Base-by-base conservation (phyloP, 768 basidiomycete species). In the Agrocybe chaxingu region DNA sequence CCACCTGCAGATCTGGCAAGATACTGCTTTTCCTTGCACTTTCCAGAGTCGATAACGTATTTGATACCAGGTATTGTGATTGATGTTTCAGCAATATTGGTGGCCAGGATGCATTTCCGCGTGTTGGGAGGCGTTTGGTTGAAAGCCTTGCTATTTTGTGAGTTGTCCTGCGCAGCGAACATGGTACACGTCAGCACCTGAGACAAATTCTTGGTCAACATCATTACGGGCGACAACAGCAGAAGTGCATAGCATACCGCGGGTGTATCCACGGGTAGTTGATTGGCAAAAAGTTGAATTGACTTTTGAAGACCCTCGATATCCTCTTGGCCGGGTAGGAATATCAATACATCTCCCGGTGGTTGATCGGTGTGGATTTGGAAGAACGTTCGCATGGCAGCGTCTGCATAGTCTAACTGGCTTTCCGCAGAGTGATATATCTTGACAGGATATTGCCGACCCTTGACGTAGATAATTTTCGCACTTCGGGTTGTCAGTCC, bases 81-180 rank as follows among this genome's bases (percentile, higher is more conserved):
- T 9, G 89, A 92, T 0, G 97, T 98, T 68, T 99, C 97, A 8
- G 97, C 97, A 51, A 99, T 95, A 67, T 98, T 99, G 12, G 97
- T 99, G 1, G 97, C 88, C 35, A 99, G 75, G 55, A 99, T 92
- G 68, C 94, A 89, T 68, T 98, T 95, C 50, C 97, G 82, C 1
- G 80, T 81, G 46, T 82, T 78, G 1, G 79, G 63, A 10, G 87
- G 82, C 0, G 89, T 69, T 1, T 82, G 70, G 0, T 68, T 62
- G 67, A 98, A 98, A 42, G 90, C 90, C 62, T 82, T 83, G 39
- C 81, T 69, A 68, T 97, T 94, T 54, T 88, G 82, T 8, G 75
- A 71, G 19, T 85, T 80, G 7, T 91, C 84, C 55, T 98, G 82
- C 4, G 91, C 83, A 32, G 94, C 91, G 63, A 88, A 98, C 73